Conservation (phyloP, 495 filamentous ascomycete genomes). For the Xylaria sp. region DNA sequence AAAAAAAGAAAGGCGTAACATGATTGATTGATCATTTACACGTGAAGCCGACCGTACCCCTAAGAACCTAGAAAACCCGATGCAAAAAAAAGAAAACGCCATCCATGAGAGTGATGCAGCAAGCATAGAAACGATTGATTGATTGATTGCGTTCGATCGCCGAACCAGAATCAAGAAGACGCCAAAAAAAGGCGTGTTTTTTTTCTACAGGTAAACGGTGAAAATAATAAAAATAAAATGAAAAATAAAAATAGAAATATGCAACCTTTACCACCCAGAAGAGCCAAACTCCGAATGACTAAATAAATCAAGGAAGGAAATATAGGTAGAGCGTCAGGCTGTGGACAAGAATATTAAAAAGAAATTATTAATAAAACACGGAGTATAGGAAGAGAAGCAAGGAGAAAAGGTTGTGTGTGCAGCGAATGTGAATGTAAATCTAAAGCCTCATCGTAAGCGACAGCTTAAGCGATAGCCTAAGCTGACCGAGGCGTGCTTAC, state of each 20-base stretch:
- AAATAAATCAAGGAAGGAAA: background rate
- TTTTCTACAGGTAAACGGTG: constrained; percentile 10
- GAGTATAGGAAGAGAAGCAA: background rate
- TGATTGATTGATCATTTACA: too few relatives aligned
- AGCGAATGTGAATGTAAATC: background rate
- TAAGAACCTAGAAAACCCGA: too few relatives aligned
- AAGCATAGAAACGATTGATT: too few relatives aligned
- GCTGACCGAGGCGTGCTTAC: constrained; percentile 17
- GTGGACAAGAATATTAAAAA: constrained; percentile 6
- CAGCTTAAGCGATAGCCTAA: background rate
- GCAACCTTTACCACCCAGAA: constrained; percentile 1
- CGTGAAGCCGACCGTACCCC: too few relatives aligned
- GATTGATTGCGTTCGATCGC: too few relatives aligned
- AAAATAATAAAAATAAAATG: background rate
- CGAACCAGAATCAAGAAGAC: too few relatives aligned
- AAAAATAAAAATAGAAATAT: background rate
- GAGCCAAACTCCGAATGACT: background rate
- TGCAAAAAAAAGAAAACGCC: too few relatives aligned
- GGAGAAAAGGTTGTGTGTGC: background rate
- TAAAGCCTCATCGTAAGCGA: constrained; percentile 13
- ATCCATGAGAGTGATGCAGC: too few relatives aligned
- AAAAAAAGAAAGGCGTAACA: too few relatives aligned
- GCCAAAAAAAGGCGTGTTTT: background rate
- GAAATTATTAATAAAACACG: constrained; percentile 1
- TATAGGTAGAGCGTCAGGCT: background rate